A percentile compares a stretch with the other conserved stretches of the same genome.
phyloP scores from a whole-genome alignment of 169 alveolate genomes.

The Cardiosporidium cionae region DNA sequence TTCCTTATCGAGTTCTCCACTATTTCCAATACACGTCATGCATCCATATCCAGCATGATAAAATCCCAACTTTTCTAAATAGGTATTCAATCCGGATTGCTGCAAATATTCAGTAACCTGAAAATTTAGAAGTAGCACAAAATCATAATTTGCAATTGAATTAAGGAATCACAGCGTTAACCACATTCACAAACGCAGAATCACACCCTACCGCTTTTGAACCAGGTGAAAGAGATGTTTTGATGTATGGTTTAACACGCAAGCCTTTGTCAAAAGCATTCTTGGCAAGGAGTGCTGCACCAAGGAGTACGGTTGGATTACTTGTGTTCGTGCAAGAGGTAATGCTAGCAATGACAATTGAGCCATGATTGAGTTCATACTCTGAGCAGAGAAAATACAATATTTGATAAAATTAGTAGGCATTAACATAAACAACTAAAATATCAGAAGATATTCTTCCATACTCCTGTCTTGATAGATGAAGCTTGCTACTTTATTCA shows the following conservation, averaged over 20 bases:
- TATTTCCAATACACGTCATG: conserved; percentile 92
- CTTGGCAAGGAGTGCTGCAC: conserved; percentile 89
- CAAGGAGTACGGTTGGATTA: conserved; percentile 89
- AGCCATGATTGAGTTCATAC: conserved; percentile 72
- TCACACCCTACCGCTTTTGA: conserved; percentile 26
- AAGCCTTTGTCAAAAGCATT: conserved; percentile 60
- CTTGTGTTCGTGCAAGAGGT: conserved; percentile 94
- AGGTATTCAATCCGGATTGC: conserved; percentile 6
- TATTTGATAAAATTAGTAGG: too few species aligned
- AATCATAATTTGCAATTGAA: too few species aligned
- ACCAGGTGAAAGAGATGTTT: conserved; percentile 91
- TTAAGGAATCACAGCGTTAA: too few species aligned
- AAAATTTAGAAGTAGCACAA: too few species aligned
- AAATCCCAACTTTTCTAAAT: conserved; percentile 67
- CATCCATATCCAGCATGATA: conserved; percentile 86
- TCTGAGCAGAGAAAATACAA: background rate
- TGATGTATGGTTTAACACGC: conserved; percentile 70
- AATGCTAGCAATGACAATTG: conserved; percentile 88
- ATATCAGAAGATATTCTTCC: too few species aligned
- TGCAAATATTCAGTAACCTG: conserved; percentile 1
- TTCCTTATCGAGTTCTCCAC: conserved; percentile 86
- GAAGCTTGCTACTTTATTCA: background rate
- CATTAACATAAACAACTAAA: too few species aligned
- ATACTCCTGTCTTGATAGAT: too few species aligned
- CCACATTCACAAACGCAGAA: conserved; percentile 60